Evolutionary conservation across 2,329 filamentous ascomycete genomes (phyloP), one percentile per base, ranked within the genome.

Genomic region (Fusarium nodosum): DNA sequence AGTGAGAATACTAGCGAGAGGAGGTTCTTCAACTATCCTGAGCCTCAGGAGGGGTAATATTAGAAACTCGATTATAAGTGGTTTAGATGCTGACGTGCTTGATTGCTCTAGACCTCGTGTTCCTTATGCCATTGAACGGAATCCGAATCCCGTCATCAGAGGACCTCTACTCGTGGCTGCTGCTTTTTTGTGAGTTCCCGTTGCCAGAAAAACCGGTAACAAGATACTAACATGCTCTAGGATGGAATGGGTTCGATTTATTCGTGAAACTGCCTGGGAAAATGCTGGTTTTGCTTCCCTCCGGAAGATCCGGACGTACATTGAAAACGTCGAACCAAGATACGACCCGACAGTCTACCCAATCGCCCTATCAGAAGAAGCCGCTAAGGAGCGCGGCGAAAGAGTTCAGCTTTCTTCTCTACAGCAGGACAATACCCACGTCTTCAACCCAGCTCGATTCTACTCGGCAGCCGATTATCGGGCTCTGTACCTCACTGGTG

Each of bases 211-310:
- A 13, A 5, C 13, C 4, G 0, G 2, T 12, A 24, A 8, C 4
- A 1, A 5, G 6, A 11, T 30, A 10, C 47, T 69, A 11, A 70
- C 15, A 15, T 33, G 4, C 2, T n/a, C 1, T 1, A 75, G 73
- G 13, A 75, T 75, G 73, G 73, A 75, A 69, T 71, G 57, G 56
- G 16, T 73, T 26, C 71, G 63, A 3, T 64, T 75, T 30, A 66
- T 75, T 46, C 73, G 73, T 3, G 68, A 71, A 28, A 60, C 31
- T 0, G 73, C 70, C 1, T 92, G 88, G 88, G 79, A 79, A 39
- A 90, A 90, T 76, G 88, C 89, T 22, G 89, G 89, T 39, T 92
- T 93, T 74, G 81, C 79, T 47, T 78, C 80, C 7, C 80, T 93
- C 41, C 86, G 87, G 47, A 80, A 84, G 36, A 83, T 88, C 59